Base-by-base conservation (phyloP, 2,329 filamentous ascomycete species). In the Nemania diffusa region DNA sequence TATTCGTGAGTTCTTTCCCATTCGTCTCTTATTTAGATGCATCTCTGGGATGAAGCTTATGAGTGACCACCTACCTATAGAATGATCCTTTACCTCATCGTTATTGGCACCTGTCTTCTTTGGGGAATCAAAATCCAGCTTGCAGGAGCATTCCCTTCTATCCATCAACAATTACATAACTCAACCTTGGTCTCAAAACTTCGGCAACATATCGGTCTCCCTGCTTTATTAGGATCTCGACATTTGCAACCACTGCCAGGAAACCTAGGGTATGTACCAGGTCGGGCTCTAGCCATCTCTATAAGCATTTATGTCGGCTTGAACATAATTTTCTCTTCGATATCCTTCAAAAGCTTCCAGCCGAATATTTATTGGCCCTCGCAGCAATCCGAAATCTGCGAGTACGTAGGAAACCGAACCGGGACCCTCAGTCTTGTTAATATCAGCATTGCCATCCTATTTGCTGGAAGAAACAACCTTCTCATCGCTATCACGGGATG, bases 361-460 rank as follows among this genome's bases (percentile, higher is more conserved):
- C 70, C 70, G 15, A 72, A 72, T 20, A 58, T 71, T 32, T 71
- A 63, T 15, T 72, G 44, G 22, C 27, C 62, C 1, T 71, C 70
- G 0, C 24, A 51, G 8, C 57, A 13, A 56, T 62, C 24, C 64
- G 68, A 67, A 29, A 59, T 65, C 20, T 71, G 62, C 58, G 68
- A 70, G 32, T 75, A 75, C 5, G 66, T 81, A 15, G 75, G 77
- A 37, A 75, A 75, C 27, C 78, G n/a, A 72, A 78, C 69, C 67
- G 74, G 72, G 1, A 65, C 58, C 5, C 61, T 76, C 1, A 72
- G 73, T 26, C 69, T 77, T 11, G 75, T 74, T 37, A 78, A 78
- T 27, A 46, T 76, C 22, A 65, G 72, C 26, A 69, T 77, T 1
- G 69, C 75, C 7, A 67, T 76, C 57, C 56, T 78, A 5, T 78